Evolutionary conservation across 768 basidiomycete species (phyloP), one percentile per base, ranked within the genome.

Genomic region (Mycena maculata): DNA sequence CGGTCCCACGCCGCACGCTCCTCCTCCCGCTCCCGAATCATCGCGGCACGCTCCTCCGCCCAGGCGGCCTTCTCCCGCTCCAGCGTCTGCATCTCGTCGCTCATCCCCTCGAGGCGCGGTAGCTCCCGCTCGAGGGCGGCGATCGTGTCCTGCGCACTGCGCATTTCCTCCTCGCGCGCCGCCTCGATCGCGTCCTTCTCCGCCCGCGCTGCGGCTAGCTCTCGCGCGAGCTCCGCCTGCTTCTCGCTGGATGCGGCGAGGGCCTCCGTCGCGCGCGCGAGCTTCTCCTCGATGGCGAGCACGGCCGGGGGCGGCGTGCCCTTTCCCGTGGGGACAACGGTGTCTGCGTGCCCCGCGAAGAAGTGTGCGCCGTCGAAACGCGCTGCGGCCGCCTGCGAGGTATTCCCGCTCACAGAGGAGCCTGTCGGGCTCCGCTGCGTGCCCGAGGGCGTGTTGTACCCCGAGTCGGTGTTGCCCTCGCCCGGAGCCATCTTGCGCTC

Each of bases 341-440:
- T 86, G 47, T 89, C 85, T 4, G 86, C 88, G 70, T 95, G 92
- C 0, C 94, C 94, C 0, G 95, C 92, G 69, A 95, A 95, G 58
- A 95, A 82, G 79, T 95, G 93, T 0, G 91, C 88, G 15, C 93
- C 93, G 59, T 93, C 92, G 75, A 96, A 96, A 41, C 87, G 88
- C 11, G 80, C 18, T 10, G 61, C 47, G 13, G 47, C 71, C 44
- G 81, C 83, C n/a, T 84, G 79, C 15, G 56, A 57, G 30, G 84
- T 77, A 1, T 84, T 67, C 48, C 83, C 85, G 28, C 82, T 79
- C 23, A 79, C 77, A 28, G 84, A 83, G 10, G 85, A 85, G 28
- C 74, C 73, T 2, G 76, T 73, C 5, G 88, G 86, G 71, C 86
- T 88, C 71, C 86, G 80, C 20, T 85, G 79, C 3, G 87, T 84